Evolutionary conservation across 2,329 filamentous ascomycete genomes (phyloP), one percentile per base, ranked within the genome.

Genomic region (Trichoderma lentiforme): DNA sequence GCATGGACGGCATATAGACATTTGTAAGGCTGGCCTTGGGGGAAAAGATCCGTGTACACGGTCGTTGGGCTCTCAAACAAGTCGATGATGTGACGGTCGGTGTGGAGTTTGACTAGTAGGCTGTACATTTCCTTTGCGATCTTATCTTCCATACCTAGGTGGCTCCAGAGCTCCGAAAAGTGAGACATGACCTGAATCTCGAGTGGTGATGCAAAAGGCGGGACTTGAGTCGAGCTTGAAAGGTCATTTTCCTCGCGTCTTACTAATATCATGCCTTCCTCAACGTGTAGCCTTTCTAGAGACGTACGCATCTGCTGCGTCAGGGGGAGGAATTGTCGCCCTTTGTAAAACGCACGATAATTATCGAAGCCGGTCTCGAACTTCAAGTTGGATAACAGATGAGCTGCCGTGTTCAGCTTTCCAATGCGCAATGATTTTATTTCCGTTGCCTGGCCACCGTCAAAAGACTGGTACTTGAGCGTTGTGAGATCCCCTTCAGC

Each of bases 151-250:
- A 95, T 88, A 74, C 90, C 89, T 69, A 98, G 85, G 77, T 95
- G 92, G 57, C 89, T 88, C 86, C 96, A 97, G 28, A 99, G 83
- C 73, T 95, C 90, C 69, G 93, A 88, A 77, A 97, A 97, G 80
- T 97, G 93, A 71, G 90, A 87, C 75, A 96, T 84, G 26, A 98
- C 90, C 76, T 95, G 93, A 14, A 89, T 86, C 78, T 98, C 94
- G 3, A 98, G 86, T 43, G 83, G 87, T 74, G 84, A 90, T 61
- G 84, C 87, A 64, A 83, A 89, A 66, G 81, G 86, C 73, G 84
- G 85, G 67, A 86, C 82, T 34, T 84, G 78, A 73, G 83, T 76
- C 30, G 85, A 78, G 71, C 84, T 80, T 4, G 82, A 80, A 9
- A 82, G 79, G 0, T 81, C 78, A 15, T 86, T 84, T 24, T 86